These are phyloP conservation scores for Pseudognaphalium luteoalbum DNA, from an alignment of 129 eudicot species.

Conservation along the genomic window DNA sequence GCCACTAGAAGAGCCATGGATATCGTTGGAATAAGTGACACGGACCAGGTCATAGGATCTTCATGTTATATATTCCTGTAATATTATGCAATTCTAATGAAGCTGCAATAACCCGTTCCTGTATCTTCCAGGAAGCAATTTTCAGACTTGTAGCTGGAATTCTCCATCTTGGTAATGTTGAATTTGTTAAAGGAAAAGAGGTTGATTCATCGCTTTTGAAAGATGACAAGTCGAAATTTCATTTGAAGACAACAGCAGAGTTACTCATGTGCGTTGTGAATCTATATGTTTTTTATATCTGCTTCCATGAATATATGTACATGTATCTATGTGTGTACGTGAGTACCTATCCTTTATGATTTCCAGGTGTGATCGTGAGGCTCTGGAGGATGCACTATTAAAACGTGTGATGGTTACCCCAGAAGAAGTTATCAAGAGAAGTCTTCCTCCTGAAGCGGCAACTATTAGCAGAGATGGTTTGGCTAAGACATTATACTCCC, in stretches of 20 bases:
- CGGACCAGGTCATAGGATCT: conserved; percentile 65
- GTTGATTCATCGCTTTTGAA: conserved; percentile 84
- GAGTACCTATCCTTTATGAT: conserved; percentile 16
- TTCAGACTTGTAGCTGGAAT: conserved; percentile 93
- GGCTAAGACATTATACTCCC: conserved; percentile 86
- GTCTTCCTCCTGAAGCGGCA: conserved; percentile 89
- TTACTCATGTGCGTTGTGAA: conserved; percentile 66
- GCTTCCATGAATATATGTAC: conserved; percentile 10
- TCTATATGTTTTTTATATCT: not conserved
- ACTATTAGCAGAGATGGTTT: conserved; percentile 84
- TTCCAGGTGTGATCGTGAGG: conserved; percentile 80
- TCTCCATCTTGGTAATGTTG: conserved; percentile 95
- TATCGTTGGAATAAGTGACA: conserved; percentile 86
- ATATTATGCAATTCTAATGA: not conserved
- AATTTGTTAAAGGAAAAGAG: conserved; percentile 81
- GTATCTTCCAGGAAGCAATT: conserved; percentile 79
- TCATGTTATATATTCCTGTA: not conserved
- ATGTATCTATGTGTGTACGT: not conserved
- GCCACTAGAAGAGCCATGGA: conserved; percentile 99
- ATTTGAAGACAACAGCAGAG: conserved; percentile 78
- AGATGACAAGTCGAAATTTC: conserved; percentile 84
- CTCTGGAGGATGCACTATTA: conserved; percentile 78
- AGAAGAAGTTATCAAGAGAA: conserved; percentile 99
- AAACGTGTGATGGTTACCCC: conserved; percentile 99
- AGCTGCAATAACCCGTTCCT: conserved; percentile 30